Percentiles rank a stretch among this genome's conserved stretches.
Conservation (phyloP, 257 asterid genomes). For the Salvia splendens region DNA sequence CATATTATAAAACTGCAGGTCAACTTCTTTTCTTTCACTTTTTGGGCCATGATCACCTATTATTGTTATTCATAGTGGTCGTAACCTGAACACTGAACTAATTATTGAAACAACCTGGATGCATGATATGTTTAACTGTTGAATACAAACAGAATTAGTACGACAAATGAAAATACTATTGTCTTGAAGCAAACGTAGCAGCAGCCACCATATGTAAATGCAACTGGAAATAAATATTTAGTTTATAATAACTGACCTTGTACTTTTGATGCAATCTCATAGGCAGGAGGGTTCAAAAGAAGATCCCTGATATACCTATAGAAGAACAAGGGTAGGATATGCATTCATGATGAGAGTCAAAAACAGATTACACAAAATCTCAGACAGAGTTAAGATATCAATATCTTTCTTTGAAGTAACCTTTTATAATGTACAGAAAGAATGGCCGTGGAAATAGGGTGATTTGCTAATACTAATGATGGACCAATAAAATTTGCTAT, state of each 20-base stretch:
- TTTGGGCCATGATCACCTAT: slow-evolving; percentile 5
- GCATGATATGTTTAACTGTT: background rate
- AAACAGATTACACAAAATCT: slow-evolving; percentile 1
- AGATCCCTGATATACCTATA: slow-evolving; percentile 86
- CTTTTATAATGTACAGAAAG: background rate
- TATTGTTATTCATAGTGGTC: background rate
- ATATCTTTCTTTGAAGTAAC: background rate
- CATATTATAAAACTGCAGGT: slow-evolving; percentile 1
- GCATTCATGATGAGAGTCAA: slow-evolving; percentile 6
- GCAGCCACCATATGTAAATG: background rate
- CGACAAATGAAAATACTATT: background rate
- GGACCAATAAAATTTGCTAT: slow-evolving; percentile 1
- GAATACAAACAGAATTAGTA: background rate
- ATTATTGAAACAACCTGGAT: background rate
- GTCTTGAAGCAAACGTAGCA: slow-evolving; percentile 11
- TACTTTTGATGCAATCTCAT: slow-evolving; percentile 73
- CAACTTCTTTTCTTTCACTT: background rate
- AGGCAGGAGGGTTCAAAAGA: slow-evolving; percentile 94
- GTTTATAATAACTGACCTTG: slow-evolving; percentile 54
- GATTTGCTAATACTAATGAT: background rate
- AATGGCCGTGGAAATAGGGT: background rate
- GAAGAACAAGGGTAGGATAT: slow-evolving; percentile 27
- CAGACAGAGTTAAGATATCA: slow-evolving; percentile 2
- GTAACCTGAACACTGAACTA: background rate
- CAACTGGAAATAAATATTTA: slow-evolving; percentile 1